Conservation (phyloP, 495 filamentous ascomycete genomes). For the Aspergillus indologenus region DNA sequence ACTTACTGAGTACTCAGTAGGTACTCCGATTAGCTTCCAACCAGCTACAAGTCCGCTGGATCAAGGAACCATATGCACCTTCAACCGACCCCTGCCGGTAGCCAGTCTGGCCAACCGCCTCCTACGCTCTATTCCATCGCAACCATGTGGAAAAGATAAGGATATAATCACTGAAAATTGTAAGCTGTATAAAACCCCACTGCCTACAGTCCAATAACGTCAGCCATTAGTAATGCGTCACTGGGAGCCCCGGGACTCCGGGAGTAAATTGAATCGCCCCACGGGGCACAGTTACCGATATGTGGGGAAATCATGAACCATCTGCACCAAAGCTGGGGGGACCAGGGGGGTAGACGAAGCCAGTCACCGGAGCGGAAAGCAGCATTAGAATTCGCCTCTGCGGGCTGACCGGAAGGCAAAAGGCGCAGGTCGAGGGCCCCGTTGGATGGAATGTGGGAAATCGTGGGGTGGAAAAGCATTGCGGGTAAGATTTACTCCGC, state of each 20-base stretch:
- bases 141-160: too few species aligned
- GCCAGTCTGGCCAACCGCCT: too few species aligned
- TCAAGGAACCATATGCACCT: too few species aligned
- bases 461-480: slow-evolving; percentile 13
- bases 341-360: not conserved
- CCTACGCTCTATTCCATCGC: too few species aligned
- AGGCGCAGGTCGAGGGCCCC: not conserved
- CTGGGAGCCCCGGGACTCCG: not conserved
- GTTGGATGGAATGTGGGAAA: slow-evolving; percentile 17
- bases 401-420: too few species aligned
- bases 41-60: too few species aligned
- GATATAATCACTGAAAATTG: too few species aligned
- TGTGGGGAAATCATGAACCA: slow-evolving; percentile 6
- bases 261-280: slow-evolving; percentile 12
- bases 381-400: not conserved
- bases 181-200: too few species aligned
- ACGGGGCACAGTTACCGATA: slow-evolving; percentile 13
- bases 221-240: not conserved
- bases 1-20: too few species aligned
- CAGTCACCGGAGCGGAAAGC: not conserved
- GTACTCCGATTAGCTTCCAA: too few species aligned
- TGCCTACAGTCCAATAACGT: too few species aligned
- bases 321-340: not conserved
- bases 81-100: too few species aligned
- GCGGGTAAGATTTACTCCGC: slow-evolving; percentile 19